Conservation (phyloP, 2,329 filamentous ascomycete genomes). For the Septoria linicola region DNA sequence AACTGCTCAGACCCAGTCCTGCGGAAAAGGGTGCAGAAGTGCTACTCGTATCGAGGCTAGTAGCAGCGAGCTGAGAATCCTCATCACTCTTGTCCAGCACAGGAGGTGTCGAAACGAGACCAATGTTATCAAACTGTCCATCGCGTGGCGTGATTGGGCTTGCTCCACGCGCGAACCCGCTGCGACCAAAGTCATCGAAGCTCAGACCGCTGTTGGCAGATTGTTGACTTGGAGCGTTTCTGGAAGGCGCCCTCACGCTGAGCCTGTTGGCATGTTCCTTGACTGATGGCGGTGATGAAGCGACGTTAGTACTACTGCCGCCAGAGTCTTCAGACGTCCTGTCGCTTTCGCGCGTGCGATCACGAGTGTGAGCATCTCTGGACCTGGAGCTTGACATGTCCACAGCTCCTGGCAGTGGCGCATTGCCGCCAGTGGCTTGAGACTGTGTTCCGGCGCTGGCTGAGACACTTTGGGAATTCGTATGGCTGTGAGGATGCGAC, state of each 20-base stretch:
- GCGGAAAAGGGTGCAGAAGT: slow-evolving; percentile 8
- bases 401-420: too few relatives aligned
- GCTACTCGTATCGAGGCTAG: slow-evolving; percentile 1
- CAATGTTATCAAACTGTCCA: too few relatives aligned
- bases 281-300: background rate
- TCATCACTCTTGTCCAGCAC: too few relatives aligned
- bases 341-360: too few relatives aligned
- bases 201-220: slow-evolving; percentile 16
- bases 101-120: too few relatives aligned
- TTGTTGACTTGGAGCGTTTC: slow-evolving; percentile 4
- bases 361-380: too few relatives aligned
- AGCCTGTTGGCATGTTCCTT: background rate
- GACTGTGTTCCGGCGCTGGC: too few relatives aligned
- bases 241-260: slow-evolving; percentile 5
- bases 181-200: slow-evolving; percentile 19
- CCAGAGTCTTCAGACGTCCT: background rate
- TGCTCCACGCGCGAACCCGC: slow-evolving; percentile 10
- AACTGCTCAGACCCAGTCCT: slow-evolving; percentile 22
- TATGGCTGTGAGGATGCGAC: background rate
- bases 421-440: too few relatives aligned
- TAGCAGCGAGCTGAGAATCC: too few relatives aligned
- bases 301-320: background rate
- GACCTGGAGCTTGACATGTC: too few relatives aligned
- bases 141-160: slow-evolving; percentile 5
- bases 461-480: too few relatives aligned